A percentile compares a stretch with the other conserved stretches of the same genome.
These are phyloP conservation scores for Wickerhamomyces sp. DNA, from an alignment of 1,139 yeast species.

Conservation along the genomic window DNA sequence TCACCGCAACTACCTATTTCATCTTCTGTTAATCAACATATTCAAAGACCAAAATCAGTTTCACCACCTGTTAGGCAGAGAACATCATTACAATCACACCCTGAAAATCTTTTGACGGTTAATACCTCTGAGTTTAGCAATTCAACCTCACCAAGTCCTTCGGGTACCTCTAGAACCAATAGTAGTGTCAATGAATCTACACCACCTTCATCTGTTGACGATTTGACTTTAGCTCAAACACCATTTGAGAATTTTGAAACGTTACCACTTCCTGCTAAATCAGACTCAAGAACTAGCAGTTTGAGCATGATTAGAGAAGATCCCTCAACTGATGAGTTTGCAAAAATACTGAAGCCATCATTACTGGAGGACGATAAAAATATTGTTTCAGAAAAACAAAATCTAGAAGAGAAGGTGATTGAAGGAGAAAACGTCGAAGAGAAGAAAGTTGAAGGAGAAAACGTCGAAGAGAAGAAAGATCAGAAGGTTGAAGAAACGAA, in stretches of 20 bases:
- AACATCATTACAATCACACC: background rate
- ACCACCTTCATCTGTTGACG: slow-evolving; percentile 26
- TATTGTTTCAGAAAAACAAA: too few species aligned
- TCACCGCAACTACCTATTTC: background rate
- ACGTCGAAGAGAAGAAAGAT: background rate
- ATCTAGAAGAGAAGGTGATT: too few species aligned
- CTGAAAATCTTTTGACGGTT: too few species aligned
- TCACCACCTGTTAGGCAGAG: background rate
- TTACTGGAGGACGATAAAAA: too few species aligned
- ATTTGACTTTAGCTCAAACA: slow-evolving; percentile 8
- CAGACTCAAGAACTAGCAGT: background rate
- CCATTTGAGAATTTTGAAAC: background rate
- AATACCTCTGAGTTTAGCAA: slow-evolving; percentile 1
- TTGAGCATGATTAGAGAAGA: slow-evolving; percentile 13
- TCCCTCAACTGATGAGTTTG: slow-evolving; percentile 1
- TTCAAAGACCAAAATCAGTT: background rate
- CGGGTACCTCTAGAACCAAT: slow-evolving; percentile 22
- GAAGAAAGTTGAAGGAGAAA: background rate
- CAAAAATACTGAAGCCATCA: background rate
- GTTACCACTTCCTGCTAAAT: background rate
- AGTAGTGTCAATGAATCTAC: slow-evolving; percentile 22
- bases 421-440: too few species aligned
- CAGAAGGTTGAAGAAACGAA: too few species aligned
- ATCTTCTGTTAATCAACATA: background rate
- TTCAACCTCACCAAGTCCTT: slow-evolving; percentile 24